Conservation (phyloP, 176 grass and related monocot genomes). For the Triticum aestivum region IWGSC_CS_RefSeq_v2.1 NC_057811.1:433281807-433282306, state of each 20-base stretch:
- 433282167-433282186: not conserved
- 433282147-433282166: not conserved
- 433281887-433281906: not conserved
- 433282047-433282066: constrained; percentile 96
- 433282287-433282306: constrained; percentile 87
- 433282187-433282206: not conserved
- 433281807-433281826: not conserved
- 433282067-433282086: constrained; percentile 84
- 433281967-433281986: not conserved
- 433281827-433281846: not conserved
- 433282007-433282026: not conserved
- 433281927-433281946: not conserved
- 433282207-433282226: not conserved
- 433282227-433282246: not conserved
- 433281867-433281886: not conserved
- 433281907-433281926: not conserved
- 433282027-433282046: constrained; percentile 27
- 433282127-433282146: constrained; percentile 88
- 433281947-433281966: not conserved
- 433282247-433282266: constrained; percentile 19
- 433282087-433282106: constrained; percentile 39
- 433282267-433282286: constrained; percentile 93
- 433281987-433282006: not conserved
- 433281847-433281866: not conserved
- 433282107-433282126: constrained; percentile 92